Evolutionary conservation across 2,329 filamentous ascomycete species (phyloP), one percentile per base, ranked within the genome.

Genomic region (Diaporthe aspalathi): DNA sequence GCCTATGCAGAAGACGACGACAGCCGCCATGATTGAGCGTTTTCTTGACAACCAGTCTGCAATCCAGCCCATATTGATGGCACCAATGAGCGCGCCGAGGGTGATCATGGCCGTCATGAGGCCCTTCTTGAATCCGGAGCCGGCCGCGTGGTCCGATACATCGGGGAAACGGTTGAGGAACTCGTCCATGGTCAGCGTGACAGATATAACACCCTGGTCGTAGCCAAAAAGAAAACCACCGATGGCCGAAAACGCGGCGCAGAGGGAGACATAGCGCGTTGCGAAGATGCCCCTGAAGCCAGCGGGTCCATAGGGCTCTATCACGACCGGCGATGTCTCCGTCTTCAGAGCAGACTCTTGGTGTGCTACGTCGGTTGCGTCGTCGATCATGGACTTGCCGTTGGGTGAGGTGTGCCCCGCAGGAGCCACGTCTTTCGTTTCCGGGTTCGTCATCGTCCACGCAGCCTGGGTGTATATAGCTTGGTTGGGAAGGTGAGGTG

Each of bases 1-100:
- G 67, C 87, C 88, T 17, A 89, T 76, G 52, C 86, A 85, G 76
- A 89, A 89, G 54, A 89, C 81, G 32, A 79, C 78, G 1, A 85
- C 84, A 53, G 84, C 85, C 54, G 87, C 78, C 63, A 88, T 77
- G 68, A 89, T 86, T 11, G 85, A 83, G 69, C 85, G 84, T 75
- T 89, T 89, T 40, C 88, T 83, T 11, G 84, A 86, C 56, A 86
- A 76, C 40, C 82, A 82, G 73, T 89, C 87, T 6, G 86, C 86
- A 9, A 89, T 78, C 74, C 86, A 86, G 0, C 87, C 87, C 38
- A 83, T 85, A 75, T 84, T 84, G 40, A 90, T 77, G 4, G 84
- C 83, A 40, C 88, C 88, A 29, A 40, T n/a, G 3, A 54, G 32
- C n/a, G 87, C 88, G 54, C 88, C 88, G 3, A 90, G 81, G 76